Base-by-base conservation (phyloP, 371 early-diverging fungal species). In the Mortierella polycephala region DNA sequence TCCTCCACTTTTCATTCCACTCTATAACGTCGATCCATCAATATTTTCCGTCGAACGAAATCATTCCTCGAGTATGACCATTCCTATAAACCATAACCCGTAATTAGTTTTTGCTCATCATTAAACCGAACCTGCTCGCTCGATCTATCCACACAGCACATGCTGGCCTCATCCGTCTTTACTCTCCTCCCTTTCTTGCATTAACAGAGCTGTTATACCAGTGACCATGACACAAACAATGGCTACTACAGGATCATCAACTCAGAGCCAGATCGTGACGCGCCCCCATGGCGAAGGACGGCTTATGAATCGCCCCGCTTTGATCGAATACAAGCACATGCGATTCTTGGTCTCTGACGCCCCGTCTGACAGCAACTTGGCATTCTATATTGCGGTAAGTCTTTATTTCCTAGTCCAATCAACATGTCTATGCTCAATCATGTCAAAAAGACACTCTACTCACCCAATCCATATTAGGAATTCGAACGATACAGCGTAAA, bases 301-400 rank as follows among this genome's bases (percentile, higher is more conserved):
- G 10, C 72, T 77, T 13, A 41, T 82, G 42, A 82, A 82, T 52
- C 73, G 74, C 13, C 82, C 83, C 14, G 77, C 83, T 0, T 20
- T 84, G 14, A 75, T 84, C 49, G 81, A 82, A 51, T 72, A 82
- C 56, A 77, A 88, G 44, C 71, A 86, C 67, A 81, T 95, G 76
- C 91, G 92, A 12, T 96, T 94, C 79, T 82, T 97, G 23, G 91
- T 97, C 58, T 87, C 95, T 68, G 96, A 96, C 77, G 92, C 94
- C 16, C 96, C 98, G 0, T 92, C 96, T 18, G 93, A 94, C 77
- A 83, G 88, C 65, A 96, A 91, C 20, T 81, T 96, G 39, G 82
- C 85, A 4, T 81, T 90, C 18, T 97, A 97, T 72, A 63, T 92
- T 37, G 84, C 89, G 62, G 89, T 77, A 60, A 16, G 12, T 20